These are phyloP conservation scores for Eudorina sp. DNA, from an alignment of 139 green algal genomes.

Conservation along the genomic window DNA sequence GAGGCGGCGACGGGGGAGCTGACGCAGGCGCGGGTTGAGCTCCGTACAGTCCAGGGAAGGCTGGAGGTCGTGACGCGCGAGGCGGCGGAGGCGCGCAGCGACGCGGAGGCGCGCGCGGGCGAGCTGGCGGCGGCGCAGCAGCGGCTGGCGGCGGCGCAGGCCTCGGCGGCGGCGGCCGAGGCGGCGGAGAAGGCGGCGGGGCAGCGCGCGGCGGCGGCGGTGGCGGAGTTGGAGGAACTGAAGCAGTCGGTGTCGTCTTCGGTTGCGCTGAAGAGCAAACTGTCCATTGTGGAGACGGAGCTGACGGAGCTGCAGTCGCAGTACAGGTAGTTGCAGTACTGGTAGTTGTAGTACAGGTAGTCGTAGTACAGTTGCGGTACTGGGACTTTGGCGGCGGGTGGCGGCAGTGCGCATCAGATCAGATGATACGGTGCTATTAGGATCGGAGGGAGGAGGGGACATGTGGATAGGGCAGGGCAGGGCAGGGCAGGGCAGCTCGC, in stretches of 20 bases:
- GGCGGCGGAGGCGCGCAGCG: not conserved
- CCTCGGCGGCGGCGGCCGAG: not conserved
- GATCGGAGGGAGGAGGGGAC: too few relatives aligned
- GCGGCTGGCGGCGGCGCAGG: not conserved
- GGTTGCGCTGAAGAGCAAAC: not conserved
- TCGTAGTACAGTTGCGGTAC: too few relatives aligned
- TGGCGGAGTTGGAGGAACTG: slow-evolving; percentile 6
- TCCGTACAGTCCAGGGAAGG: not conserved
- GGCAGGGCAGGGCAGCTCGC: too few relatives aligned
- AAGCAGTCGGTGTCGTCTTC: not conserved
- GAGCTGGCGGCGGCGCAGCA: not conserved
- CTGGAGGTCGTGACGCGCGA: slow-evolving; percentile 11
- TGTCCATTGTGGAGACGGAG: not conserved
- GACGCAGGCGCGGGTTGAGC: not conserved
- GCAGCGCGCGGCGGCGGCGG: not conserved
- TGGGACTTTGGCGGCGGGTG: too few relatives aligned
- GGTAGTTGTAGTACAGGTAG: not conserved
- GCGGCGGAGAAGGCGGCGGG: not conserved
- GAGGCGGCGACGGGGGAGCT: not conserved
- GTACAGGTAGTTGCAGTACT: slow-evolving; percentile 28
- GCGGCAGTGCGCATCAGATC: too few relatives aligned
- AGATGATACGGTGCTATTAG: too few relatives aligned
- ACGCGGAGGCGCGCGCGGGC: not conserved
- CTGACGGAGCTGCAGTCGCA: slow-evolving; percentile 33
- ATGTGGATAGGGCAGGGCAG: too few relatives aligned